These are phyloP conservation scores for Dactylonectria estremocensis DNA, from an alignment of 2,329 filamentous ascomycete species.

Conservation along the genomic window DNA sequence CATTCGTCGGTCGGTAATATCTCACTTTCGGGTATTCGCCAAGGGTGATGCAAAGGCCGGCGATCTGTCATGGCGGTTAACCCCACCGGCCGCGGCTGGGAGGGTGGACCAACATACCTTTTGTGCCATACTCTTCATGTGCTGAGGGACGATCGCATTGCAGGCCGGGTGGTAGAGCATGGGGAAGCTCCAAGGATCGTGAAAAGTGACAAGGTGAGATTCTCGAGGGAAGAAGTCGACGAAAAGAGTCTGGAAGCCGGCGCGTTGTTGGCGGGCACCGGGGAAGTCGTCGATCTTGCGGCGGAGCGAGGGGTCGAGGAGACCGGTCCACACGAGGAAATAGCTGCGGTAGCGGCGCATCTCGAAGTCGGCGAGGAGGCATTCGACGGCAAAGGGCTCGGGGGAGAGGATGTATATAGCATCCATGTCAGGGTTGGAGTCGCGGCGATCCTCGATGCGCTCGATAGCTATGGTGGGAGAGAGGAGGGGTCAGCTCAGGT, in stretches of 20 bases:
- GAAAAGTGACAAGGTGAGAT: constrained; percentile 90
- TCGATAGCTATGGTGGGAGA: constrained; percentile 81
- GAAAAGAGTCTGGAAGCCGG: constrained; percentile 85
- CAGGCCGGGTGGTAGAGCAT: constrained; percentile 92
- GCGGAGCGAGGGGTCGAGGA: constrained; percentile 79
- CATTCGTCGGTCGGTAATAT: constrained; percentile 84
- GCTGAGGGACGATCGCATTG: constrained; percentile 84
- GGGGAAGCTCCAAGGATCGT: constrained; percentile 96
- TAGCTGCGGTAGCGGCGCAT: constrained; percentile 83
- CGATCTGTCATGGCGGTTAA: constrained; percentile 50
- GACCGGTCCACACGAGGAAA: constrained; percentile 88
- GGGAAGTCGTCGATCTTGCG: constrained; percentile 82
- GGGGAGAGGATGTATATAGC: constrained; percentile 94
- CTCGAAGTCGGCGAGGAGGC: constrained; percentile 93
- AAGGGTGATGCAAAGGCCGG: constrained; percentile 86
- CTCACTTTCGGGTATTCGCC: constrained; percentile 95
- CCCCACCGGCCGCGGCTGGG: neutral
- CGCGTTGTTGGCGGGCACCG: constrained; percentile 80
- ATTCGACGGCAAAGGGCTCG: constrained; percentile 90
- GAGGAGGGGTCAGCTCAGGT: constrained; percentile 36
- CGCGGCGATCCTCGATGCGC: constrained; percentile 88
- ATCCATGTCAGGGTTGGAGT: constrained; percentile 90
- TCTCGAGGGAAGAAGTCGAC: constrained; percentile 93
- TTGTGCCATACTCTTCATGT: constrained; percentile 89
- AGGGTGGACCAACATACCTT: constrained; percentile 71